Evolutionary conservation across 345 rosid genomes (phyloP).

Genomic region (Adansonia digitata): DNA sequence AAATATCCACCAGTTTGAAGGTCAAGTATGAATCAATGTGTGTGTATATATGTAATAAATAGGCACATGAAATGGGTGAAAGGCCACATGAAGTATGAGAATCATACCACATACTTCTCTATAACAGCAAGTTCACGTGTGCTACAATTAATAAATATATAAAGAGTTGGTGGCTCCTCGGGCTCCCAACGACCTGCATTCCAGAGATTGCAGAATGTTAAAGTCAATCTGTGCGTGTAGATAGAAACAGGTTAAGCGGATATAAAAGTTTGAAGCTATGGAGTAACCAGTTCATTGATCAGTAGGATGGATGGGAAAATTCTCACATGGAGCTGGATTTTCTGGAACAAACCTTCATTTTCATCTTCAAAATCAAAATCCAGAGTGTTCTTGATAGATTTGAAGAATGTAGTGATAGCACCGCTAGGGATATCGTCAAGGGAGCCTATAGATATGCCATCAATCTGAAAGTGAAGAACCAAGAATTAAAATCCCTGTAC

Average conservation of each 20-base stretch:
- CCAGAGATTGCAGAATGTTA: conserved; percentile 7
- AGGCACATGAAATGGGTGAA: background rate
- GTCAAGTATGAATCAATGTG: background rate
- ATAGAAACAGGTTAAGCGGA: background rate
- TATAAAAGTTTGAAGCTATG: background rate
- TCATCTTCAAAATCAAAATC: conserved; percentile 96
- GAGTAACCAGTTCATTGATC: background rate
- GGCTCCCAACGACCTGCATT: conserved; percentile 75
- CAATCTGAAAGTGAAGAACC: conserved; percentile 50
- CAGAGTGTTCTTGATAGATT: conserved; percentile 74
- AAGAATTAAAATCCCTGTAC: conserved; percentile 19
- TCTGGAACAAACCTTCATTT: conserved; percentile 63
- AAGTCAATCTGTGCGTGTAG: background rate
- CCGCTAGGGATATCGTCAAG: conserved; percentile 73
- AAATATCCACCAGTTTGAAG: background rate
- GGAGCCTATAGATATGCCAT: conserved; percentile 70
- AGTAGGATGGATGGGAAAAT: background rate
- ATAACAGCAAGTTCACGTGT: conserved; percentile 76
- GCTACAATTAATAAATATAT: conserved; percentile 80
- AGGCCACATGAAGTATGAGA: conserved; percentile 8
- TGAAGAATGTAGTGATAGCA: conserved; percentile 67
- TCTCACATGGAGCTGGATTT: background rate
- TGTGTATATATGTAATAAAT: background rate
- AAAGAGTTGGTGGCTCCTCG: conserved; percentile 72
- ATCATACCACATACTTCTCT: conserved; percentile 89